Percentiles rank a stretch among this genome's conserved stretches.
Evolutionary conservation across 352 stramenopile species (phyloP).

Genomic region (Detonula confervacea): DNA sequence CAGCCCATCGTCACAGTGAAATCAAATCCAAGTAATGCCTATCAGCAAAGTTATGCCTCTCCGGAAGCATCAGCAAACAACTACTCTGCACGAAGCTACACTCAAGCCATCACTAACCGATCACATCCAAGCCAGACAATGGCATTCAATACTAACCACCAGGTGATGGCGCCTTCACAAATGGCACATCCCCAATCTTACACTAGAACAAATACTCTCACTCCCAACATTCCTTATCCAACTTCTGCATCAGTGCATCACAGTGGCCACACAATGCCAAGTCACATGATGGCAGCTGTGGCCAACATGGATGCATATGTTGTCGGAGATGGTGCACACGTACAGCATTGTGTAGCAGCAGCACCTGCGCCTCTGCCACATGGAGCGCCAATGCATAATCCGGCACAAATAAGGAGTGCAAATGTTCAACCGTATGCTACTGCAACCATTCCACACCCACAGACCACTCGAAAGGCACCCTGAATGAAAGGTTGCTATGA

Average conservation of each 20-base stretch:
- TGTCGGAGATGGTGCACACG: background rate
- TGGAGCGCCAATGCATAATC: slow-evolving; percentile 12
- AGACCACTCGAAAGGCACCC: slow-evolving; percentile 24
- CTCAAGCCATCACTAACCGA: background rate
- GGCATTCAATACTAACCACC: background rate
- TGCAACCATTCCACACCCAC: slow-evolving; percentile 14
- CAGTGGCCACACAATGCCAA: slow-evolving; percentile 8
- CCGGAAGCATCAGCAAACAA: background rate
- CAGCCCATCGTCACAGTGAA: slow-evolving; percentile 8
- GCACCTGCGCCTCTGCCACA: slow-evolving; percentile 5
- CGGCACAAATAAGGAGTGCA: slow-evolving; percentile 7
- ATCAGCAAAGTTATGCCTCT: background rate
- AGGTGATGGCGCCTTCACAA: background rate
- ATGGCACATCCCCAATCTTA: background rate
- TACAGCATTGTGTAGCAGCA: background rate
- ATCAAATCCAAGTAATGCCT: slow-evolving; percentile 5
- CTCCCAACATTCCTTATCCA: background rate
- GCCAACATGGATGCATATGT: slow-evolving; percentile 36
- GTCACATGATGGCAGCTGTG: slow-evolving; percentile 17
- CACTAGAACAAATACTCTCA: background rate
- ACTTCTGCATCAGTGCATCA: slow-evolving; percentile 10
- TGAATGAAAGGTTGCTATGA: slow-evolving; percentile 14
- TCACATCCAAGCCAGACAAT: background rate
- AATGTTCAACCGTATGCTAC: background rate
- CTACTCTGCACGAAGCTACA: background rate